A percentile compares a stretch with the other conserved stretches of the same genome.
Evolutionary conservation across 192 early-diverging fungal genomes (phyloP).

Genomic region (Phlyctochytrium planicorne): DNA sequence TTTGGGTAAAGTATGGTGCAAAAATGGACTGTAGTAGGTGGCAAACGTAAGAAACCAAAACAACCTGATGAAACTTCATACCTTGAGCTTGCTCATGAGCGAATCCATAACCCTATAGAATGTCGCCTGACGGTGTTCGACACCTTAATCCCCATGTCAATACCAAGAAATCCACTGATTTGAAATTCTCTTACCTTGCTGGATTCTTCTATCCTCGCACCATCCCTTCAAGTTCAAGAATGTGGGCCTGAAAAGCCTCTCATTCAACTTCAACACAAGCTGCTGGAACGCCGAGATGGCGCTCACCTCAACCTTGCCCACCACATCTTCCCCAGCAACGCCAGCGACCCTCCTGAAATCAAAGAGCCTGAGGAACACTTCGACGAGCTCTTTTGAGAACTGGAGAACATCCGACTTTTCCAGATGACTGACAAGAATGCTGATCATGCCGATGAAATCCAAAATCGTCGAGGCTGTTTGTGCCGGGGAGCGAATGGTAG

Average conservation of each 20-base stretch:
- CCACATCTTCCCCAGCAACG: conserved; percentile 15
- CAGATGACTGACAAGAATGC: conserved; percentile 65
- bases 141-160: no score
- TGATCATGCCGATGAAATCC: conserved; percentile 67
- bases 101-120: conserved; percentile 49
- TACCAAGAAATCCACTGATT: no score
- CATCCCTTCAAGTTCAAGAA: conserved; percentile 85
- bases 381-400: conserved; percentile 78
- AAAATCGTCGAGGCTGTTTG: conserved; percentile 44
- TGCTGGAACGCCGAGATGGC: conserved; percentile 76
- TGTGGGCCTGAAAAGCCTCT: conserved; percentile 90
- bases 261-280: conserved; percentile 89
- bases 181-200: background rate
- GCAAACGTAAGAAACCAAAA: background rate
- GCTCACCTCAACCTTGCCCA: conserved; percentile 53
- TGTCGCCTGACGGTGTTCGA: conserved; percentile 30
- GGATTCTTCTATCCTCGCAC: conserved; percentile 20
- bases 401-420: conserved; percentile 62
- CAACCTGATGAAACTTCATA: no score
- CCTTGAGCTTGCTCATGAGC: conserved; percentile 42
- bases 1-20: conserved; percentile 75
- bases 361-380: conserved; percentile 72
- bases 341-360: conserved; percentile 39
- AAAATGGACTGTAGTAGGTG: conserved; percentile 54
- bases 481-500: background rate